A percentile compares a stretch with the other conserved stretches of the same genome.
These are phyloP conservation scores for Cladophialophora immunda DNA, from an alignment of 2,329 filamentous ascomycete genomes.

Conservation along the genomic window DNA sequence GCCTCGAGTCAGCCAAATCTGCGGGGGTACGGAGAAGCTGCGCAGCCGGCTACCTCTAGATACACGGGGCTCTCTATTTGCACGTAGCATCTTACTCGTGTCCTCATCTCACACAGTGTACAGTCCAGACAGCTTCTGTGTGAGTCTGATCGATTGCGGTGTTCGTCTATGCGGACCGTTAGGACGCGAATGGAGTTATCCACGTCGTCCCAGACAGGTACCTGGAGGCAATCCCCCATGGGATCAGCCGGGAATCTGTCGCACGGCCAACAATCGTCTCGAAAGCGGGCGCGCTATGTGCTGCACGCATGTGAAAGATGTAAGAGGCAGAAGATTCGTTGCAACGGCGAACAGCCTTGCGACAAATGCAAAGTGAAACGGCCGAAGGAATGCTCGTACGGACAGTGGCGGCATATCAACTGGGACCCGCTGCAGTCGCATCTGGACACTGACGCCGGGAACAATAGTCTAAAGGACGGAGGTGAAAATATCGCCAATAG, in stretches of 20 bases:
- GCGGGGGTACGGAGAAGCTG: too few relatives aligned
- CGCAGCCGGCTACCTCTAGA: too few relatives aligned
- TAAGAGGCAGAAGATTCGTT: constrained; percentile 10
- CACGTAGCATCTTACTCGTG: neutral
- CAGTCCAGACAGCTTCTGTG: neutral
- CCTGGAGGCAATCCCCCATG: neutral
- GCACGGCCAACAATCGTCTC: neutral
- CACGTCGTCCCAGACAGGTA: constrained; percentile 2
- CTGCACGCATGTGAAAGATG: constrained; percentile 1
- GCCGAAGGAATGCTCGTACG: constrained; percentile 7
- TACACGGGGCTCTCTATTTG: too few relatives aligned
- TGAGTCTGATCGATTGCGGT: neutral
- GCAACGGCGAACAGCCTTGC: constrained; percentile 9
- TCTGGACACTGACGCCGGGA: neutral
- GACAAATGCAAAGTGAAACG: constrained; percentile 9
- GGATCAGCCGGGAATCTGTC: constrained; percentile 1
- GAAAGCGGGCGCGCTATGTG: constrained; percentile 8
- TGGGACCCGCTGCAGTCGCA: neutral
- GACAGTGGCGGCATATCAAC: neutral
- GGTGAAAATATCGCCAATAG: neutral
- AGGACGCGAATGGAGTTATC: neutral
- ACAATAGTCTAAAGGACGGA: neutral
- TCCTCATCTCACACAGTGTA: neutral
- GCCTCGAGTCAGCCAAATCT: too few relatives aligned
- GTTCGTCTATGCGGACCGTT: neutral